Evolutionary conservation across 169 alveolate genomes (phyloP), one percentile per base, ranked within the genome.

Genomic region (Babesia gibsoni): DNA sequence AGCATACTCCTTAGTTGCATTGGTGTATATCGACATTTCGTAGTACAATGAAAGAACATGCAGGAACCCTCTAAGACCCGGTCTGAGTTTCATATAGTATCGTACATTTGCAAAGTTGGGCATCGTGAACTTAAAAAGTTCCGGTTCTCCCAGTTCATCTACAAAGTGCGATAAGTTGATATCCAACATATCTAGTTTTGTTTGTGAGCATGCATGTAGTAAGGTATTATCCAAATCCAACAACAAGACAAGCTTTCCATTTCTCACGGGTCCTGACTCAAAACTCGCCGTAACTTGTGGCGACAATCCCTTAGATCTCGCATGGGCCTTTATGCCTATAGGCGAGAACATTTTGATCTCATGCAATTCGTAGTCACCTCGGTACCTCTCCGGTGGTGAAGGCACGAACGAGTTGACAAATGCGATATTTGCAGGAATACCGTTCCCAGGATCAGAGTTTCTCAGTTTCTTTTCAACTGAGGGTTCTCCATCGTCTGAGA

Each of bases 1-100:
- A 12, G 97, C 97, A 56, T 93, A 93, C 69, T 93, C 97, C 83
- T 92, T 91, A 12, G 97, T 93, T 32, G 97, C 97, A 72, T 93
- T 92, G 5, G 97, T 93, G 82, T 92, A 92, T 12, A 93, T 89
- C 30, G 96, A 86, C 83, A 93, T 61, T 46, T 92, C 96, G 78
- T 92, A 93, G 81, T 90, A 93, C 41, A 93, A 91, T 23, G 95
- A 84, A 29, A 93, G 79, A 4, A 90, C 86, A 43, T 84, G 91
- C 56, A 93, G 72, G 61, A 93, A 93, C 20, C 90, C 94, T 41
- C 96, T 82, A 52, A 93, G 90, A 59, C 93, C 90, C 16, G 97
- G 97, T 58, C 97, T 68, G 50, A 93, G 86, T 82, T 93, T 93
- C 88, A 93, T 64, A 80, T 91, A 93, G 67, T 93, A 93, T 37